phyloP scores from a whole-genome alignment of 352 stramenopile genomes.

The Phytophthora cryptogea region DNA sequence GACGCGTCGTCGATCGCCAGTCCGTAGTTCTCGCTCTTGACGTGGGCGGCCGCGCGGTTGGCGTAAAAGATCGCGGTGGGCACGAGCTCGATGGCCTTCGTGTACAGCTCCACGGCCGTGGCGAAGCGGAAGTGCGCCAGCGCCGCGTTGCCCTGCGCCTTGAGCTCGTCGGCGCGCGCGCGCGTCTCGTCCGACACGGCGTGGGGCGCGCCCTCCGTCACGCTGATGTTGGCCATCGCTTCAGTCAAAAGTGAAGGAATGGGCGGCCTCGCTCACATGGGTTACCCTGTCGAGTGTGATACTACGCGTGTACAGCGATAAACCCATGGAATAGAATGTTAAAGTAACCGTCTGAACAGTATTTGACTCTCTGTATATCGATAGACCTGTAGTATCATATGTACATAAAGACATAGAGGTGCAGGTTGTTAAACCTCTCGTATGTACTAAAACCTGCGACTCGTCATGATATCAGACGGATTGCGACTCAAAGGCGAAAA shows the following conservation, averaged over 20 bases:
- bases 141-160: constrained; percentile 84
- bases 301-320: neutral
- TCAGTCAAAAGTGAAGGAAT: constrained; percentile 3
- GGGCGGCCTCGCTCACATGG: neutral
- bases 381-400: neutral
- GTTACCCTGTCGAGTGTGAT: neutral
- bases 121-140: constrained; percentile 84
- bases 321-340: neutral
- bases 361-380: neutral
- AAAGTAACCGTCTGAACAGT: neutral
- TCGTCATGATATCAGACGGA: constrained; percentile 23
- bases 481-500: constrained; percentile 22
- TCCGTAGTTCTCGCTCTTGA: constrained; percentile 99
- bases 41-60: constrained; percentile 96
- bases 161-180: constrained; percentile 74
- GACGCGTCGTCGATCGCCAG: constrained; percentile 97
- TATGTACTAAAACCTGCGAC: constrained; percentile 2
- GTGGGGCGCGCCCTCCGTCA: constrained; percentile 60
- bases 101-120: constrained; percentile 88
- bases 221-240: constrained; percentile 45
- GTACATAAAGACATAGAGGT: too few relatives aligned
- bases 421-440: neutral
- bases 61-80: constrained; percentile 94
- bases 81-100: constrained; percentile 84
- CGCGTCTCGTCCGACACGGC: constrained; percentile 64